Base-by-base conservation (phyloP, 2,329 filamentous ascomycete genomes). In the Apiospora marii region DNA sequence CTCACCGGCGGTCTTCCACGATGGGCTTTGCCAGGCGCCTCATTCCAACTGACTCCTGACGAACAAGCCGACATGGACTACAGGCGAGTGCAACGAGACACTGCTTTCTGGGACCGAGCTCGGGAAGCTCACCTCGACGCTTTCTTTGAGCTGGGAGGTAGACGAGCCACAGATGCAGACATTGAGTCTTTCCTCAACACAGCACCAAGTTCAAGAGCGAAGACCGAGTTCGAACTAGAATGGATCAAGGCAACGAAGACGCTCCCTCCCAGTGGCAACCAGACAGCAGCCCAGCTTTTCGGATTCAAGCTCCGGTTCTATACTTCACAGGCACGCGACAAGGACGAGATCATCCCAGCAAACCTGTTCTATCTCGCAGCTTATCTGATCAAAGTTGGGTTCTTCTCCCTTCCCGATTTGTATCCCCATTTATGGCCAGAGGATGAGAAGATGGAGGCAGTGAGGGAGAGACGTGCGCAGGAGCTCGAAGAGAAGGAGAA, bases 231-330 rank as follows among this genome's bases (percentile, higher is more conserved):
- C 4, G 80, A 80, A 61, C 80, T 82, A 22, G 81, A 92, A 76
- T 98, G 95, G 94, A 94, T 97, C 77, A 88, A 90, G 74, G 86
- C 90, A 73, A 98, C 96, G 3, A 92, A 92, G 72, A 97, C 94
- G 0, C 84, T 96, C 4, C 95, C 95, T 5, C 94, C 95, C 1
- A 87, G 89, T 43, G 96, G 97, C 43, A 99, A 98, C 80, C 91
- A 92, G 61, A 94, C 97, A 73, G 96, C 96, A 0, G 97, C 97
- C 43, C 96, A 98, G 81, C 88, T 99, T 4, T 91, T 99, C 19
- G 96, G 96, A 4, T 99, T 99, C 87, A 99, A 99, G 83, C 89
- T 99, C 69, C 93, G 94, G 19, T 99, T 98, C 82, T 99, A 99
- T 80, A 93, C 94, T 53, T 97, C 94, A 0, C 87, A 92, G 41